Evolutionary conservation across 306 rosid species (phyloP).

Genomic region (Chamaecrista fasciculata): DNA sequence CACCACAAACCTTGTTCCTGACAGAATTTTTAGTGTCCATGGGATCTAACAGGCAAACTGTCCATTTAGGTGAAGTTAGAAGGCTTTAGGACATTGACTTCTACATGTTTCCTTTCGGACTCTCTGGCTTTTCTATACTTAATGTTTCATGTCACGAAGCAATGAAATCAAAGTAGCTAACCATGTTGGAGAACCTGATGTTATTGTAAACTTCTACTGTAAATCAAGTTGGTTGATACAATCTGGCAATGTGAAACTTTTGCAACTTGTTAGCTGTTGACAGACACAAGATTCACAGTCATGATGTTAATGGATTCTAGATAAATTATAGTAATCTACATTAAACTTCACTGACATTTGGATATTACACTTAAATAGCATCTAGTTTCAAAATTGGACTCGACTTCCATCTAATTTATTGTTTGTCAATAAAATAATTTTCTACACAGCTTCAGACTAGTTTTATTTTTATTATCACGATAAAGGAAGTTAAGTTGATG

Average conservation of each 20-base stretch:
- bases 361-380: too few relatives aligned
- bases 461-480: too few relatives aligned
- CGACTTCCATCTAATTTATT: too few relatives aligned
- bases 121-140: background rate
- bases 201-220: background rate
- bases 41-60: background rate
- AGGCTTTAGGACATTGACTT: background rate
- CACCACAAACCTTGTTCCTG: background rate
- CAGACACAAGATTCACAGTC: background rate
- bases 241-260: background rate
- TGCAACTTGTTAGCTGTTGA: background rate
- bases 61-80: background rate
- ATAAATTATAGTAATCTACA: too few relatives aligned
- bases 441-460: too few relatives aligned
- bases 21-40: background rate
- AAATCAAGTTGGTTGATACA: background rate
- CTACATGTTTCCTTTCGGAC: background rate
- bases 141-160: background rate
- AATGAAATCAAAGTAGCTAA: background rate
- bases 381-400: too few relatives aligned
- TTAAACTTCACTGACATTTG: too few relatives aligned
- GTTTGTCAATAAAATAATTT: too few relatives aligned
- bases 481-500: too few relatives aligned
- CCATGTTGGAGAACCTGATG: background rate
- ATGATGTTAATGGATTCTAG: background rate